Evolutionary conservation across 352 stramenopile species (phyloP).

Genomic region (Phytophthora boehmeriae): DNA sequence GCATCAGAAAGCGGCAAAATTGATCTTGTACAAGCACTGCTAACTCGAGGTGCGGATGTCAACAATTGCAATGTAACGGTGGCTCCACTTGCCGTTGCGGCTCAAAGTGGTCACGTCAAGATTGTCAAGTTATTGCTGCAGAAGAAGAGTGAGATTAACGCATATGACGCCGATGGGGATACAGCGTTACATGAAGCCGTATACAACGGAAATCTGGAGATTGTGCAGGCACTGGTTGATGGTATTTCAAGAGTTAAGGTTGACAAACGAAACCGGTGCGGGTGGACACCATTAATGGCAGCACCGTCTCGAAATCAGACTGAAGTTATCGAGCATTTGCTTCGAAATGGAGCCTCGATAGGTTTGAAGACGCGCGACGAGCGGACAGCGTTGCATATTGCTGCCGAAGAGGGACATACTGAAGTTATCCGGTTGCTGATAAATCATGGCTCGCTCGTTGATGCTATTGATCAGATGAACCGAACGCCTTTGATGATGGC

Average conservation of each 20-base stretch:
- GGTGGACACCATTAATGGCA: conserved; percentile 10
- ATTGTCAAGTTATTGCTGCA: too few relatives aligned
- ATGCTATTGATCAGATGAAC: conserved; percentile 1
- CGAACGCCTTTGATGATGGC: conserved; percentile 14
- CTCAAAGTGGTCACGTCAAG: conserved; percentile 1
- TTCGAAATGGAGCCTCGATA: conserved; percentile 1
- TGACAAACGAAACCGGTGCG: neutral
- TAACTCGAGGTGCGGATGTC: neutral
- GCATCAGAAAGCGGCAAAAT: conserved; percentile 5
- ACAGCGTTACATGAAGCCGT: conserved; percentile 11
- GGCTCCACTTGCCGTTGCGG: conserved; percentile 4
- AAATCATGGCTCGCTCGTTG: neutral
- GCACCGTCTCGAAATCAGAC: neutral
- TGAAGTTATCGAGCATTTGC: conserved; percentile 3
- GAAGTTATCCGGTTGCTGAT: conserved; percentile 6
- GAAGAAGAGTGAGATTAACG: too few relatives aligned
- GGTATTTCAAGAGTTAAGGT: neutral
- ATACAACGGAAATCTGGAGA: neutral
- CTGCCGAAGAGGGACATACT: conserved; percentile 1
- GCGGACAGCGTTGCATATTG: conserved; percentile 10
- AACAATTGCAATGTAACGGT: neutral
- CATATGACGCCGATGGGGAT: conserved; percentile 1
- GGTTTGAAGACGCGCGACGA: conserved; percentile 4
- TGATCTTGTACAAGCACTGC: neutral
- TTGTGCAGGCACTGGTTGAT: neutral